A percentile compares a stretch with the other conserved stretches of the same genome.
Evolutionary conservation across 2,329 filamentous ascomycete genomes (phyloP).

Genomic region (Ramularia collo-cygni): DNA sequence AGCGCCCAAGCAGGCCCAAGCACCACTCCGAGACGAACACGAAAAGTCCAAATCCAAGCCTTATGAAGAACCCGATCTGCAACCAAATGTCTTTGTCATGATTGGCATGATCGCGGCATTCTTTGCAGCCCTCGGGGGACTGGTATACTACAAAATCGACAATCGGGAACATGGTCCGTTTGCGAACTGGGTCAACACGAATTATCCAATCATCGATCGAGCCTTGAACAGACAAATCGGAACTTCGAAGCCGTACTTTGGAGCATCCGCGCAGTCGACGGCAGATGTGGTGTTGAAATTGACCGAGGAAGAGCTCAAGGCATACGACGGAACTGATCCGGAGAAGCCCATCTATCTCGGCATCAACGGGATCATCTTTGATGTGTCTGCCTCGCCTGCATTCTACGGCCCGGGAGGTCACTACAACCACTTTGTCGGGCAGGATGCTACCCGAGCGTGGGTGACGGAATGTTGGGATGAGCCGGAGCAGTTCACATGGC

Average conservation of each 20-base stretch:
- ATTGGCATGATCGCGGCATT: constrained; percentile 8
- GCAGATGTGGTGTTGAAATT: constrained; percentile 9
- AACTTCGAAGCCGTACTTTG: constrained; percentile 4
- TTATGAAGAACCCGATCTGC: constrained; percentile 10
- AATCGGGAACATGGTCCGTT: constrained; percentile 16
- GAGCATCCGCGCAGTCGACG: constrained; percentile 10
- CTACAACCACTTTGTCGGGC: constrained; percentile 26
- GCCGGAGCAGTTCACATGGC: constrained; percentile 22
- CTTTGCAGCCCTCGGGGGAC: neutral
- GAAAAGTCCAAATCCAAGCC: constrained; percentile 4
- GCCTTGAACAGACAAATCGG: constrained; percentile 9
- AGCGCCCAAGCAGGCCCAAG: constrained; percentile 6
- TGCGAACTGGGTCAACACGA: constrained; percentile 15
- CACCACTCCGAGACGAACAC: neutral
- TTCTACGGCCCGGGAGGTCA: constrained; percentile 29
- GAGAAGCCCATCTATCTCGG: constrained; percentile 25
- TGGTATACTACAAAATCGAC: constrained; percentile 21
- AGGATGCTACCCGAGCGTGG: constrained; percentile 27
- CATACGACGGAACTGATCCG: constrained; percentile 22
- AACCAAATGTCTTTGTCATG: constrained; percentile 17
- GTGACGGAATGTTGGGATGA: constrained; percentile 28
- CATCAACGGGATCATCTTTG: constrained; percentile 28
- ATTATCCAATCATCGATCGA: constrained; percentile 15
- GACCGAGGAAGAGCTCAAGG: constrained; percentile 21
- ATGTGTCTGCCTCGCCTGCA: constrained; percentile 23